Evolutionary conservation across 495 filamentous ascomycete species (phyloP), one percentile per base, ranked within the genome.

Genomic region (Xylaria curta): DNA sequence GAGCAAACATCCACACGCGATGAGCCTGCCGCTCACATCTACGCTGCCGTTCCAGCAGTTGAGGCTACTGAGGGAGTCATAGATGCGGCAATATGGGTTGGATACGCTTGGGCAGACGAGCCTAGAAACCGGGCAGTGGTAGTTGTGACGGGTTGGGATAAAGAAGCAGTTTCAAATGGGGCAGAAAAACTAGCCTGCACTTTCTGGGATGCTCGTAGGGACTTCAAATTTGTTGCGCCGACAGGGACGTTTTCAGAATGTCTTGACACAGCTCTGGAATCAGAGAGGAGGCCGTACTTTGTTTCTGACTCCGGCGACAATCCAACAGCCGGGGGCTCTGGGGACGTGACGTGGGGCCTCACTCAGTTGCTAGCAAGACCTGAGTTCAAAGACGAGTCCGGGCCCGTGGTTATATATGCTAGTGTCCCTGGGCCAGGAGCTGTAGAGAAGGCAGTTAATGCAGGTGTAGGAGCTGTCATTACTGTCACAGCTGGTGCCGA

Each of bases 61-160:
- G 86, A 86, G 71, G 76, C 78, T 1, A 65, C 67, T 10, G 72
- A 79, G 0, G 84, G 81, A 3, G 77, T 89, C 2, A 74, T 89
- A 19, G 87, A 89, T 76, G 87, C 86, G 1, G 85, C 85, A 0
- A 84, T 89, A 17, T 89, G 87, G 87, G 86, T 89, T 13, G 87
- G 87, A 1, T 89, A 89, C 75, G 83, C 87, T 4, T 89, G 87
- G 87, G 87, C 87, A 6, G 87, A 89, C 70, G 87, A 88, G 71
- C 85, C 85, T 26, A 83, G 87, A 33, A 88, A 89, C 60, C 82
- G 85, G 15, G 87, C 86, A 0, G 84, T 76, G 5, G 81, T 88
- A 7, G 81, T 88, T 8, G 86, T 86, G 3, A 89, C 87, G 0
- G 87, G 87, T 4, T 87, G 84, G 85, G 76, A 85, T 31, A 69